Evolutionary conservation across 257 asterid species (phyloP).

Genomic region (Penstemon eatonii): DNA sequence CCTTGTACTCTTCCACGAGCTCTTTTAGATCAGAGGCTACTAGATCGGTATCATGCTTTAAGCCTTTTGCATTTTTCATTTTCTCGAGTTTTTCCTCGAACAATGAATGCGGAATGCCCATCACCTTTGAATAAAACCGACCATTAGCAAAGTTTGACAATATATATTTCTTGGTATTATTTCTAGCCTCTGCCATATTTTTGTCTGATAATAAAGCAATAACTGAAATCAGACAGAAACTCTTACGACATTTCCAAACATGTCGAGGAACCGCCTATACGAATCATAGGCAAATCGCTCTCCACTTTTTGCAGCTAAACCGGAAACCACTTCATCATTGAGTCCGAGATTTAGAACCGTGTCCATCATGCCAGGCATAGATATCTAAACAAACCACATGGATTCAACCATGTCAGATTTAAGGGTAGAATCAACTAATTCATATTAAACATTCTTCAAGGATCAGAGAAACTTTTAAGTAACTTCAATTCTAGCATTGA

Average conservation of each 20-base stretch:
- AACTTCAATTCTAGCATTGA: not conserved
- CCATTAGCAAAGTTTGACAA: not conserved
- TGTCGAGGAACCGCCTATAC: constrained; percentile 85
- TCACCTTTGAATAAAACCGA: constrained; percentile 51
- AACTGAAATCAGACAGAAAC: not conserved
- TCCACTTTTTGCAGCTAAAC: constrained; percentile 88
- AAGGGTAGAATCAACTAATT: not conserved
- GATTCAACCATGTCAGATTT: not conserved
- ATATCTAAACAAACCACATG: constrained; percentile 48
- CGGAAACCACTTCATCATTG: constrained; percentile 80
- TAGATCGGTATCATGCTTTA: constrained; percentile 75
- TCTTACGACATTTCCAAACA: constrained; percentile 93
- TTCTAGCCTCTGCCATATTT: not conserved
- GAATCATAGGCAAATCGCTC: constrained; percentile 93
- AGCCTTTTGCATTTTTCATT: constrained; percentile 57
- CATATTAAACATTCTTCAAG: not conserved
- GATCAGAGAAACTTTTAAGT: not conserved
- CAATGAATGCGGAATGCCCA: constrained; percentile 81
- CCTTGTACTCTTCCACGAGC: constrained; percentile 83
- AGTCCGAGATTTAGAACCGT: constrained; percentile 93
- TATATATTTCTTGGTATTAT: not conserved
- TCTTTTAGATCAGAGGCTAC: constrained; percentile 81
- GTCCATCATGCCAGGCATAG: constrained; percentile 99
- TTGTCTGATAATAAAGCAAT: not conserved
- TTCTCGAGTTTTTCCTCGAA: constrained; percentile 78